phyloP scores from a whole-genome alignment of 768 basidiomycete genomes.

The Boletales sp. region DNA sequence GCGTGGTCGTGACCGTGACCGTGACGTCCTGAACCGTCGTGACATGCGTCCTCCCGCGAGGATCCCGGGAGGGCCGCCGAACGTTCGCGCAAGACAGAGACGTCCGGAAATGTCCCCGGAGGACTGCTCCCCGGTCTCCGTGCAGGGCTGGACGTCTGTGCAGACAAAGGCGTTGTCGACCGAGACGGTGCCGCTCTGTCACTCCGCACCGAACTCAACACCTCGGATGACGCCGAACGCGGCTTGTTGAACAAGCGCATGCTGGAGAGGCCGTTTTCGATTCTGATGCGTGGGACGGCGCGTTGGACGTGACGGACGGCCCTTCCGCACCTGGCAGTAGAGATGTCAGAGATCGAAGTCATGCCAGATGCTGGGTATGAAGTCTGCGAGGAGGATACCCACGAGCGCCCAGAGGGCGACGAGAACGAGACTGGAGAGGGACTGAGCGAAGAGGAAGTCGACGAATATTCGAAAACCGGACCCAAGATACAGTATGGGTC shows the following conservation, averaged over 20 bases:
- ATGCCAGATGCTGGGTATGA: slow-evolving; percentile 44
- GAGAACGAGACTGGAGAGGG: slow-evolving; percentile 42
- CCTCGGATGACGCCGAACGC: slow-evolving; percentile 14
- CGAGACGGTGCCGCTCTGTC: slow-evolving; percentile 29
- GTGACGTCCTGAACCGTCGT: slow-evolving; percentile 7
- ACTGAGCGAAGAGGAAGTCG: slow-evolving; percentile 66
- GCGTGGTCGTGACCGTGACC: slow-evolving; percentile 7
- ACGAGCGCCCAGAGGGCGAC: slow-evolving; percentile 51
- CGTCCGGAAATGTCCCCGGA: slow-evolving; percentile 25
- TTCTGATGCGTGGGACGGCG: slow-evolving; percentile 29
- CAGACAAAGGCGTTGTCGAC: slow-evolving; percentile 16
- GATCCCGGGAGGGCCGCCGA: slow-evolving; percentile 14
- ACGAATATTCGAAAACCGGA: slow-evolving; percentile 67
- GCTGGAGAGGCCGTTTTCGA: slow-evolving; percentile 31
- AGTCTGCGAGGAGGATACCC: slow-evolving; percentile 51
- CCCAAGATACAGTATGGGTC: slow-evolving; percentile 72
- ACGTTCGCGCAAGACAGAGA: slow-evolving; percentile 18
- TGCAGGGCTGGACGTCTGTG: slow-evolving; percentile 5
- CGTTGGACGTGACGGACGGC: slow-evolving; percentile 29
- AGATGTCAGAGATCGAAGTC: slow-evolving; percentile 38
- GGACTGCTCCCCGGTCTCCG: slow-evolving; percentile 27
- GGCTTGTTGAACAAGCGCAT: slow-evolving; percentile 22
- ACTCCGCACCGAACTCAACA: slow-evolving; percentile 26
- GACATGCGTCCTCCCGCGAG: slow-evolving; percentile 11
- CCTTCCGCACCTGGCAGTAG: slow-evolving; percentile 36